Evolutionary conservation across 768 basidiomycete genomes (phyloP).

Genomic region (Psilocybe sp.): DNA sequence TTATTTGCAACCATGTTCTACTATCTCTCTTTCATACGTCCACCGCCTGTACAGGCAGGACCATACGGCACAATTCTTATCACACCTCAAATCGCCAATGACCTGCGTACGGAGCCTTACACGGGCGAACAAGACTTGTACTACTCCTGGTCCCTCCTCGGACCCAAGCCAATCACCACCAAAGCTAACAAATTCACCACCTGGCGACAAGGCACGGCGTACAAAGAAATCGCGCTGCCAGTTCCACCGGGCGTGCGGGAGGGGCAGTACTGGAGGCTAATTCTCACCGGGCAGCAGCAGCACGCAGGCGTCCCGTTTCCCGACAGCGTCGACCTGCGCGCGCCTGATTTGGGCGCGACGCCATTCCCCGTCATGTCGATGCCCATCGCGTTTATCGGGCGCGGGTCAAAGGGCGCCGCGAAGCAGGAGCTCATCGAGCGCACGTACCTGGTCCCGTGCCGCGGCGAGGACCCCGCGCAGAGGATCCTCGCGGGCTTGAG

Average conservation of each 20-base stretch:
- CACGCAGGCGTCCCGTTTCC: conserved; percentile 15
- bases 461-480: conserved; percentile 13
- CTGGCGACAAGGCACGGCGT: conserved; percentile 64
- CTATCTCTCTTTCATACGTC: conserved; percentile 88
- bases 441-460: conserved; percentile 39
- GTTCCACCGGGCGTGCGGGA: conserved; percentile 50
- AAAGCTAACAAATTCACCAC: conserved; percentile 67
- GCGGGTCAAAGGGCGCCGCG: conserved; percentile 22
- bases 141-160: conserved; percentile 56
- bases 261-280: conserved; percentile 64
- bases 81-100: conserved; percentile 87
- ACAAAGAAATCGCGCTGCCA: conserved; percentile 71
- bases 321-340: conserved; percentile 39
- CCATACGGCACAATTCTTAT: conserved; percentile 49
- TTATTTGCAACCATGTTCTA: conserved; percentile 64
- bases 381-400: conserved; percentile 48
- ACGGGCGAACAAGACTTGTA: conserved; percentile 57
- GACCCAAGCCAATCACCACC: conserved; percentile 23
- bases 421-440: conserved; percentile 74
- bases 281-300: conserved; percentile 40
- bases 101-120: conserved; percentile 78
- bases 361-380: conserved; percentile 69
- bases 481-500: conserved; percentile 29
- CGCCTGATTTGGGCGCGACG: conserved; percentile 33
- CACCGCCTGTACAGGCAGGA: conserved; percentile 61